Evolutionary conservation across 169 alveolate genomes (phyloP), one percentile per base, ranked within the genome.

Genomic region (Eimeria necatrix): DNA sequence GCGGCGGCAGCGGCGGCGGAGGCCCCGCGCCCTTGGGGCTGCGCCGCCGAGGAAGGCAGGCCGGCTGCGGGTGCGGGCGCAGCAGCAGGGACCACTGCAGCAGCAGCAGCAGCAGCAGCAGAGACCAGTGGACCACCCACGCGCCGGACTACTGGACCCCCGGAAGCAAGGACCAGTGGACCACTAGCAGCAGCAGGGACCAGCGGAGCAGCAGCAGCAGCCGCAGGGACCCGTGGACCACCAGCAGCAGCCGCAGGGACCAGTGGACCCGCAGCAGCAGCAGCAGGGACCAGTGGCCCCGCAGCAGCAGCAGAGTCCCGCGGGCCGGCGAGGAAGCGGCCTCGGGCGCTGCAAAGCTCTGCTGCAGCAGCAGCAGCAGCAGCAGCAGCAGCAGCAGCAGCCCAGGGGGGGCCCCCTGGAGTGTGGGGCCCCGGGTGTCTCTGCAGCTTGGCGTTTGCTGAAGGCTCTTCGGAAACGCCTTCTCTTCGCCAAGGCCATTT

Each of bases 401-500:
- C 41, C 41, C 41, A 2, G 41, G 41, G 41, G 41, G 41, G 41
- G 3, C 41, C 41, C 41, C 41, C 41, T 32, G 41, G 41, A 32
- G 41, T 32, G 41, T 32, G 41, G 41, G 16, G 16, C 16, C n/a
- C 16, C 16, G 91, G 59, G 56, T 83, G 91, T 49, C 16, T 83
- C 56, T 83, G 91, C 41, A 52, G 56, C 60, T 3, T 53, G 9
- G 20, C 70, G 10, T 61, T 85, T 41, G 22, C 61, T 51, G 80
- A 61, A 24, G 93, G 81, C 24, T 59, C 51, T 59, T 60, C 93
- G 59, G 93, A 85, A 59, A 24, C 60, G 20, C 93, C 93, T 9
- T 85, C 93, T 20, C 73, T 85, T 73, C 93, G 80, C 7, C 93
- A 61, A 68, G 93, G 93, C 8, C 81, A 59, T 61, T 41, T 85